A percentile compares a stretch with the other conserved stretches of the same genome.
phyloP scores from a whole-genome alignment of 768 basidiomycete genomes.

The Tubosaeta sp. region DNA sequence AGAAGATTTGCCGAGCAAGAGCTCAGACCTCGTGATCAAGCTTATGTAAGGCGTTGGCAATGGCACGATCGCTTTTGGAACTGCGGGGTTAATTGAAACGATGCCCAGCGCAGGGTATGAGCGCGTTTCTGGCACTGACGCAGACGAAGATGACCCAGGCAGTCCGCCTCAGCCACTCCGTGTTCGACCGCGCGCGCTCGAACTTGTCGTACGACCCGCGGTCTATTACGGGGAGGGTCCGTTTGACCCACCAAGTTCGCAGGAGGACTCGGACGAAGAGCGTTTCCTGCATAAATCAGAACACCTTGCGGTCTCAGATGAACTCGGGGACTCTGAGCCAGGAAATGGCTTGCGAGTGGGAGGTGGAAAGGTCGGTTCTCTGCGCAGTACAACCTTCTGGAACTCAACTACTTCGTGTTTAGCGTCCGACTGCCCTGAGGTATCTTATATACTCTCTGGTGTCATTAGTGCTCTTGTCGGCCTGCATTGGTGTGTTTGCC shows the following conservation, averaged over 20 bases:
- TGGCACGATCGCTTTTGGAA: not conserved
- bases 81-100: not conserved
- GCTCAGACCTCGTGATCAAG: slow-evolving; percentile 10
- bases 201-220: slow-evolving; percentile 25
- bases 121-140: slow-evolving; percentile 25
- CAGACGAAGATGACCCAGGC: slow-evolving; percentile 19
- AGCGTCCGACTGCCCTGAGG: slow-evolving; percentile 53
- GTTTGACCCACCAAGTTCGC: slow-evolving; percentile 78
- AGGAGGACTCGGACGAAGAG: slow-evolving; percentile 53
- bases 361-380: slow-evolving; percentile 31
- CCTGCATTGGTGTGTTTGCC: slow-evolving; percentile 71
- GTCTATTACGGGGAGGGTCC: slow-evolving; percentile 72
- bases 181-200: not conserved
- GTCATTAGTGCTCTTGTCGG: slow-evolving; percentile 57
- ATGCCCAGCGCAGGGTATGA: slow-evolving; percentile 29
- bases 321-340: slow-evolving; percentile 22
- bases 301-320: slow-evolving; percentile 2
- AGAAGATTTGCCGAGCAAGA: not conserved
- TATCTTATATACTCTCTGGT: slow-evolving; percentile 59
- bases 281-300: slow-evolving; percentile 44
- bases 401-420: slow-evolving; percentile 2
- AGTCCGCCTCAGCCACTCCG: slow-evolving; percentile 2
- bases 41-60: slow-evolving; percentile 10
- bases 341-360: slow-evolving; percentile 34
- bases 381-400: not conserved